These are phyloP conservation scores for Sphaerostilbella broomeana DNA, from an alignment of 2,329 filamentous ascomycete species.

Conservation along the genomic window DNA sequence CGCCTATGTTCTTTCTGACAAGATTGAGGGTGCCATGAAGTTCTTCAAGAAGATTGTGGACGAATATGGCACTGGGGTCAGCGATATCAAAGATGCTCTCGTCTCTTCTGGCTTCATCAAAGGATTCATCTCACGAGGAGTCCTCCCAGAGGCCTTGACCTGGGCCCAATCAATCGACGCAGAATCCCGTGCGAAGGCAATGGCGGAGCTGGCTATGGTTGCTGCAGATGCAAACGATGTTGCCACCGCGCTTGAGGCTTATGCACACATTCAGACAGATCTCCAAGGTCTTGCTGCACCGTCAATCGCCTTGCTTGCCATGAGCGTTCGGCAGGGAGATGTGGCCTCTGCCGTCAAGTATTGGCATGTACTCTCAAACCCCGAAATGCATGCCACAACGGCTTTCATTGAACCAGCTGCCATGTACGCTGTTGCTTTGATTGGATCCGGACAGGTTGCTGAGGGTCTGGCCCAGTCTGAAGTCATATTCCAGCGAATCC, in stretches of 20 bases:
- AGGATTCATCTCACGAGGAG: slow-evolving; percentile 63
- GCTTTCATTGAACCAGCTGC: slow-evolving; percentile 78
- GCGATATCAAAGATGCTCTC: slow-evolving; percentile 63
- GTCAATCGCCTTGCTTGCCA: slow-evolving; percentile 75
- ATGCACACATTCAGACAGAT: slow-evolving; percentile 49
- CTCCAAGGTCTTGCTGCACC: slow-evolving; percentile 48
- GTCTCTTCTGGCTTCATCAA: slow-evolving; percentile 71
- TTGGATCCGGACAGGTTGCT: slow-evolving; percentile 77
- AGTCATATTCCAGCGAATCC: slow-evolving; percentile 80
- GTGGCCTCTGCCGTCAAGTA: slow-evolving; percentile 69
- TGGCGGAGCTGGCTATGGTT: slow-evolving; percentile 65
- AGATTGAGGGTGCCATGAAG: slow-evolving; percentile 71
- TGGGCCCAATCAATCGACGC: slow-evolving; percentile 62
- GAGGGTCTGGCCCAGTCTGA: slow-evolving; percentile 75
- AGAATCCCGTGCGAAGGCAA: slow-evolving; percentile 52
- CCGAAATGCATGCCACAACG: slow-evolving; percentile 51
- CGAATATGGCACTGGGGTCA: slow-evolving; percentile 50
- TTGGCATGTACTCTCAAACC: slow-evolving; percentile 67
- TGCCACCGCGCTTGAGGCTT: slow-evolving; percentile 61
- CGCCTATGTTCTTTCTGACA: slow-evolving; percentile 77
- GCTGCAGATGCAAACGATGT: slow-evolving; percentile 76
- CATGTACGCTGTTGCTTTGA: slow-evolving; percentile 85
- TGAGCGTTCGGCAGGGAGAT: slow-evolving; percentile 78
- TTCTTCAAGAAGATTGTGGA: slow-evolving; percentile 77
- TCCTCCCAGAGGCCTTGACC: slow-evolving; percentile 65